Conservation (phyloP, 116 monocot genomes). For the Iris pallida region DNA sequence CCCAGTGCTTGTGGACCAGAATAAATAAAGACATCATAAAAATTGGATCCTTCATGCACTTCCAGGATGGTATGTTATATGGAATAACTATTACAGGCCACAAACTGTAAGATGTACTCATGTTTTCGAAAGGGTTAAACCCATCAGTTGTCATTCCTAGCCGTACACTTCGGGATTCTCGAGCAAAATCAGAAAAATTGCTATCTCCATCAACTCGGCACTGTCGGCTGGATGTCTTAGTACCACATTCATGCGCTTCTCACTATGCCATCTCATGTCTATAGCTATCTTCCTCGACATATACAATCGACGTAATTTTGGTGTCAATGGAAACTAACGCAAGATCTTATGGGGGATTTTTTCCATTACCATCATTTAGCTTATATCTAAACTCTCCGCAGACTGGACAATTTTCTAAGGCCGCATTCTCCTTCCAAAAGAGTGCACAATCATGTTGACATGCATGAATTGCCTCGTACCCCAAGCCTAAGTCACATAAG, state of each 20-base stretch:
- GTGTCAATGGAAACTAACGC: constrained; percentile 9
- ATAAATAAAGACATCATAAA: constrained; percentile 17
- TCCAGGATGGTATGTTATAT: constrained; percentile 4
- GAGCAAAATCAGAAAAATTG: neutral
- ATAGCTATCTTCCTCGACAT: constrained; percentile 2
- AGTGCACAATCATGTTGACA: neutral
- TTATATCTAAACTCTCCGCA: neutral
- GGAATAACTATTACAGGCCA: constrained; percentile 3
- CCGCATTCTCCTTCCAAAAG: constrained; percentile 2
- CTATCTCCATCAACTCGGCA: neutral
- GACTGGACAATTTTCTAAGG: neutral
- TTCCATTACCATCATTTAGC: neutral
- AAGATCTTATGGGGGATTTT: neutral
- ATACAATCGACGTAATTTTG: constrained; percentile 5
- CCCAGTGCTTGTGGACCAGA: constrained; percentile 1
- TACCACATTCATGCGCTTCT: neutral
- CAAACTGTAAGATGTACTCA: constrained; percentile 4
- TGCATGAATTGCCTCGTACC: neutral
- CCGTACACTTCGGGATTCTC: constrained; percentile 2
- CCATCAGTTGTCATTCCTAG: neutral
- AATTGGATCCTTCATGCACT: constrained; percentile 6
- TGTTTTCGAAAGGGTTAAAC: neutral
- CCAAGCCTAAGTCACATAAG: neutral
- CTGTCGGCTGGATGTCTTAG: neutral
- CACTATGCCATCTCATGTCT: neutral